Evolutionary conservation across 495 filamentous ascomycete genomes (phyloP), one percentile per base, ranked within the genome.

Genomic region (Oleoguttula mirabilis): DNA sequence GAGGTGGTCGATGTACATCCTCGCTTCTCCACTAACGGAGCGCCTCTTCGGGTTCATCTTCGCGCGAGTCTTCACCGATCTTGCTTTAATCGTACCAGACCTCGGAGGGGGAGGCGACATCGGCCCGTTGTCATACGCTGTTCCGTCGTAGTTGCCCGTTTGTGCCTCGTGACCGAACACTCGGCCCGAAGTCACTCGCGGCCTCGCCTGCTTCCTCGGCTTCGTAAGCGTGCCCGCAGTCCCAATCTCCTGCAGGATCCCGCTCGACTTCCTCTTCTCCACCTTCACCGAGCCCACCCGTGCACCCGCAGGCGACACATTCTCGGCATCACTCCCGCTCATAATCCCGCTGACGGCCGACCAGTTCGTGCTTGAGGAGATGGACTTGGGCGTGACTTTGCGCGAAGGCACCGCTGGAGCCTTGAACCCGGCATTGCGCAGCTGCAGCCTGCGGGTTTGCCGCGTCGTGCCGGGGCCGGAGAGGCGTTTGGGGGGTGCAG

Each of bases 1-100:
- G 4, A 55, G 41, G 24, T 52, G 44, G n/a, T 55, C 52, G 21
- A 55, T 55, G 27, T 55, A 52, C 32, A 45, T 45, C 30, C 36
- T 49, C 32, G 46, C 45, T 31, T 54, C 50, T 3, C 39, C 39
- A 25, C 50, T 54, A 1, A 50, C 32, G 1, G 46, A 45, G 3
- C 50, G 25, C 24, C 50, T 15, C 24, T 32, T 21, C 21, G 37
- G 21, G 17, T 10, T 38, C 11, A 42, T 28, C 38, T 41, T 45
- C 1, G 45, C 21, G 19, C 37, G 22, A 4, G 36, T 14, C 33
- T 37, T 45, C 4, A 30, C 38, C 5, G 37, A 42, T 31, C 37
- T 41, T 11, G 22, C 20, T 12, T 37, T 39, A 17, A 47, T 42
- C 1, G 28, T 41, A 21, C 23, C 32, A n/a, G 21, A 10, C 7